A percentile compares a stretch with the other conserved stretches of the same genome.
Evolutionary conservation across 1,284 basidiomycete genomes (phyloP).

Genomic region (Puccinia coronata): DNA sequence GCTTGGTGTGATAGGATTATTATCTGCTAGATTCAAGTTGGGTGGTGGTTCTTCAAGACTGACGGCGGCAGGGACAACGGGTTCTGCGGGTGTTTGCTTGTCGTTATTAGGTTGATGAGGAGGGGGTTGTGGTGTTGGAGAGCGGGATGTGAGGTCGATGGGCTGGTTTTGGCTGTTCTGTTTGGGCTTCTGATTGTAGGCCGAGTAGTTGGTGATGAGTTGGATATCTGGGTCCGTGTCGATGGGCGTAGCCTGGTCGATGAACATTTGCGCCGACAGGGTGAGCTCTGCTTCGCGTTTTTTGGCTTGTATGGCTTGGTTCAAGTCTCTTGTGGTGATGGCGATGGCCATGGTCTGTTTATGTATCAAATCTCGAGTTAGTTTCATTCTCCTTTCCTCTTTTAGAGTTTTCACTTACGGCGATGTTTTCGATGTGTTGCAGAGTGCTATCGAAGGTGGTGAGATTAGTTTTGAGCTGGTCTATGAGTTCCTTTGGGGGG

Average conservation of each 20-base stretch:
- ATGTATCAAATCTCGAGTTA: background rate
- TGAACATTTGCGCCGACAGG: too few species aligned
- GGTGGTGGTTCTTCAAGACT: background rate
- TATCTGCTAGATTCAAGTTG: background rate
- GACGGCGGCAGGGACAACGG: background rate
- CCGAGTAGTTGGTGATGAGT: background rate
- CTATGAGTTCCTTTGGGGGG: background rate
- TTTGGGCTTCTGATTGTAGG: background rate
- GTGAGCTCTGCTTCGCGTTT: background rate
- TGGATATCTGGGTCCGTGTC: background rate
- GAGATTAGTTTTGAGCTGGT: background rate
- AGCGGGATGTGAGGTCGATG: conserved; percentile 18
- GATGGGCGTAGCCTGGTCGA: background rate
- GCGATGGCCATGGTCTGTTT: conserved; percentile 8
- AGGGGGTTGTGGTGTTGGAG: background rate
- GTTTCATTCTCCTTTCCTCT: too few species aligned
- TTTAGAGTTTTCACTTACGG: too few species aligned
- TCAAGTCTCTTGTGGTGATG: background rate
- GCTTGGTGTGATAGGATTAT: background rate
- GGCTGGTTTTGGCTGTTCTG: background rate
- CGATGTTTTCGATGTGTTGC: background rate
- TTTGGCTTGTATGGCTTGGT: background rate
- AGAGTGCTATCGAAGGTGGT: conserved; percentile 7
- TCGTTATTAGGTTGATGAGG: background rate
- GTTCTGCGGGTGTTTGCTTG: background rate